These are phyloP conservation scores for Geranomyces michiganensis DNA, from an alignment of 192 early-diverging fungal genomes.

Conservation along the genomic window DNA sequence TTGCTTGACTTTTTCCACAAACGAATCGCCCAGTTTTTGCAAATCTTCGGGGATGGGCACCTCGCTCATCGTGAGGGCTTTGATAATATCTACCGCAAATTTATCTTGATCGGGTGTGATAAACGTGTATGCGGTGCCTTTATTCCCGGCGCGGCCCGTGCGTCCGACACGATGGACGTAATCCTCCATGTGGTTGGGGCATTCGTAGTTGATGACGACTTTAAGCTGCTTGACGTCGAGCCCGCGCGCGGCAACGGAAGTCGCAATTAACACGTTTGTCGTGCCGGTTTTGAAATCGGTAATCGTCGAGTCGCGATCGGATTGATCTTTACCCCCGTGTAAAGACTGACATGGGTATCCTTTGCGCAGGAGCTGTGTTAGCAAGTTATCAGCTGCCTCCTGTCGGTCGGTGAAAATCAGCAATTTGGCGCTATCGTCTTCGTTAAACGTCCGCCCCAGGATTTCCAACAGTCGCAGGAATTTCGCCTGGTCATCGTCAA, in stretches of 20 bases:
- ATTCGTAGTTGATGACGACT: conserved; percentile 95
- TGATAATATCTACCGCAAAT: conserved; percentile 86
- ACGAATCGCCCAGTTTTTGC: conserved; percentile 75
- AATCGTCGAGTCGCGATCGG: conserved; percentile 81
- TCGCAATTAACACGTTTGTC: conserved; percentile 91
- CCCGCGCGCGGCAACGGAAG: conserved; percentile 93
- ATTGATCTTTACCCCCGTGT: conserved; percentile 90
- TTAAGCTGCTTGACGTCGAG: conserved; percentile 93
- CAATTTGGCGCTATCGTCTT: conserved; percentile 54
- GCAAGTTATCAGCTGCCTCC: conserved; percentile 88
- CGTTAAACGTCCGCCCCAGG: conserved; percentile 77
- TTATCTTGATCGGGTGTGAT: conserved; percentile 92
- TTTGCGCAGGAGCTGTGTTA: conserved; percentile 82
- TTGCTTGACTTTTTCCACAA: conserved; percentile 77
- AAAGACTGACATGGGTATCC: conserved; percentile 88
- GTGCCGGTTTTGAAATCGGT: conserved; percentile 91
- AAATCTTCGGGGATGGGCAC: conserved; percentile 76
- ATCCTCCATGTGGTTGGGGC: conserved; percentile 98
- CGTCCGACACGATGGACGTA: conserved; percentile 98
- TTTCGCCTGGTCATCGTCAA: conserved; percentile 78
- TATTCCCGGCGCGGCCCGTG: conserved; percentile 97
- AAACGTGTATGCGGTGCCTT: conserved; percentile 95
- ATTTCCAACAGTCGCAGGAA: conserved; percentile 87
- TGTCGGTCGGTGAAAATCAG: conserved; percentile 97
- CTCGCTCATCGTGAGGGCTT: conserved; percentile 77